Conservation (phyloP, 192 early-diverging fungal genomes). For the Gryganskiella cystojenkinii region DNA sequence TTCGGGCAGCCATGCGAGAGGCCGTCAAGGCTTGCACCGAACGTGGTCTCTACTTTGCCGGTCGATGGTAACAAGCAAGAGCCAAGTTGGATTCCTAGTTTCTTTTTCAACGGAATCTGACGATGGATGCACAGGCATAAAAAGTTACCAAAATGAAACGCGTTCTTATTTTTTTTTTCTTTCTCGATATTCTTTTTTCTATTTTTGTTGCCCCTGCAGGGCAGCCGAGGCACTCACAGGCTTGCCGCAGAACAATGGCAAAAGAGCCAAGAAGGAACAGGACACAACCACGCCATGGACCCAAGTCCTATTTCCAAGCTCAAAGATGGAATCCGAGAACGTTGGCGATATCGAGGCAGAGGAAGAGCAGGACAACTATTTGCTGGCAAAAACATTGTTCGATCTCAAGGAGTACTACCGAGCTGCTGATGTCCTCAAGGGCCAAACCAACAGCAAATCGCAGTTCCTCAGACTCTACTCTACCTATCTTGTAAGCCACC, state of each 20-base stretch:
- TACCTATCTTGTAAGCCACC: constrained; percentile 71
- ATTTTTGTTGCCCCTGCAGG: constrained; percentile 37
- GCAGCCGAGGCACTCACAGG: constrained; percentile 63
- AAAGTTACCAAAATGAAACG: neutral
- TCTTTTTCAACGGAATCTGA: neutral
- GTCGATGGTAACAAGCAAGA: constrained; percentile 71
- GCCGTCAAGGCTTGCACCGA: constrained; percentile 73
- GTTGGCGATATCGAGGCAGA: no score
- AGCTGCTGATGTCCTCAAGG: constrained; percentile 61
- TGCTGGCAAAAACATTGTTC: constrained; percentile 79
- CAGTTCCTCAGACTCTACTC: constrained; percentile 86
- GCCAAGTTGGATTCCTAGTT: neutral
- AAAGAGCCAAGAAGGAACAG: neutral
- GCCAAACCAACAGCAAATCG: constrained; percentile 60
- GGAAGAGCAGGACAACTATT: constrained; percentile 60
- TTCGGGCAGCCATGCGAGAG: constrained; percentile 59
- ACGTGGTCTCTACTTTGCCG: constrained; percentile 74
- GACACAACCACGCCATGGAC: constrained; percentile 2
- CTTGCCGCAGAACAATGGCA: constrained; percentile 8
- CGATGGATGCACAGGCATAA: neutral
- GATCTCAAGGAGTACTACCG: constrained; percentile 79
- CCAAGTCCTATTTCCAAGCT: constrained; percentile 2
- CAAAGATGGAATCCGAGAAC: neutral
- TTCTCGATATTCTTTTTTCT: neutral
- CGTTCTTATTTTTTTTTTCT: neutral